Base-by-base conservation (phyloP, 148 eudicot species). In the Camellia sinensis region DNA sequence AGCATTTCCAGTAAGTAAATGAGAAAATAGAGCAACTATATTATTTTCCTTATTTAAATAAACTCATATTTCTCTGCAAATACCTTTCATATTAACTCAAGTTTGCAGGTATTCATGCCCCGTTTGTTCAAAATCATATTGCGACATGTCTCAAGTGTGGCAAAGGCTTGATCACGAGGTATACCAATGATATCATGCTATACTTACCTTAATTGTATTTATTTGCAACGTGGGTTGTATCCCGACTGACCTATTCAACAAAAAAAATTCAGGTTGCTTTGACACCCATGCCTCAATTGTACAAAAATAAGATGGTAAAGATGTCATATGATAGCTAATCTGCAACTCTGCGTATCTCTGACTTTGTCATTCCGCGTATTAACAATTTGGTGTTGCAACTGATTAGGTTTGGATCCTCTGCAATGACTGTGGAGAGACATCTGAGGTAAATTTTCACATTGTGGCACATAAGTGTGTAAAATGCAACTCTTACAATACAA, bases 401-500 rank as follows among this genome's bases (percentile, higher is more conserved):
- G 15, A 5, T 61, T 77, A 93, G 95, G 94, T 93, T 13, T 89
- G 87, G 86, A 93, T 91, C 76, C 91, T 92, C 8, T 93, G 97
- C 89, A 93, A 93, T 71, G 97, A 93, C 73, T 93, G 97, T 80
- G 92, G 88, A 66, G 81, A 63, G 56, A 87, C 62, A 41, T 84
- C 94, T 0, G 85, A 90, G 68, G 95, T 93, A 11, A 78, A 80
- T 46, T 93, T 84, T 82, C 95, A 93, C 70, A 71, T 90, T 22
- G 77, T 91, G 75, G 95, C 91, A 4, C 90, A 87, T 67, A 93
- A 93, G 76, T 93, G 95, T 75, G 71, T 67, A 4, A 79, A 74
- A 59, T 93, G 97, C 82, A 81, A 74, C 54, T 93, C 97, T 19
- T 93, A 93, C 87, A 93, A 91, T 76, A 91, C 97, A 7, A 88